Percentiles rank a stretch among this genome's conserved stretches.
Conservation (phyloP, 805 yeast species). For the Nakazawaea sp. region DNA sequence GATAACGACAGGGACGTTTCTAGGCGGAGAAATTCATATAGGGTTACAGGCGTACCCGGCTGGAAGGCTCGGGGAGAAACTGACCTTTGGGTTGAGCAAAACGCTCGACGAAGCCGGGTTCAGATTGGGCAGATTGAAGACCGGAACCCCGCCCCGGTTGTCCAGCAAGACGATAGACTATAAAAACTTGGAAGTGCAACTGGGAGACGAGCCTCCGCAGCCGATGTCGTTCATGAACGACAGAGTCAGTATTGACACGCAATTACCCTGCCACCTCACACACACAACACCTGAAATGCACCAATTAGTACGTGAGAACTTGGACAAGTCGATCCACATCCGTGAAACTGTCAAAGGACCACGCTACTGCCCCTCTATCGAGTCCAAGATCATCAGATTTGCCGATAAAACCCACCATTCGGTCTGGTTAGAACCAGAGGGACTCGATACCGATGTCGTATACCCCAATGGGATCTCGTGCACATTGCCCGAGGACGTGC, state of each 20-base stretch:
- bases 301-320: conserved; percentile 56
- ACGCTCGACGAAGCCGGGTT: conserved; percentile 77
- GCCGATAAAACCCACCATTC: conserved; percentile 69
- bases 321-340: conserved; percentile 83
- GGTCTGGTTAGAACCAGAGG: conserved; percentile 97
- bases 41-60: conserved; percentile 79
- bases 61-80: conserved; percentile 89
- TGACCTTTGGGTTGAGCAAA: conserved; percentile 82
- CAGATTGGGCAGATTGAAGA: conserved; percentile 80
- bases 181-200: conserved; percentile 53
- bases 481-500: conserved; percentile 95
- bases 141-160: conserved; percentile 95
- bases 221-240: conserved; percentile 88
- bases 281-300: conserved; percentile 73
- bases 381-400: conserved; percentile 78
- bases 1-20: conserved; percentile 91
- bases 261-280: conserved; percentile 71
- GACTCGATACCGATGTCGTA: conserved; percentile 75
- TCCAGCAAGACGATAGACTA: conserved; percentile 69
- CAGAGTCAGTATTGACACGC: conserved; percentile 50
- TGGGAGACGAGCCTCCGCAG: conserved; percentile 77
- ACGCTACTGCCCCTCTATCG: conserved; percentile 94
- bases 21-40: conserved; percentile 91
- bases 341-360: conserved; percentile 95
- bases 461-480: conserved; percentile 96